phyloP scores from a whole-genome alignment of 768 basidiomycete species.

The Cystobasidium onofrii region DNA sequence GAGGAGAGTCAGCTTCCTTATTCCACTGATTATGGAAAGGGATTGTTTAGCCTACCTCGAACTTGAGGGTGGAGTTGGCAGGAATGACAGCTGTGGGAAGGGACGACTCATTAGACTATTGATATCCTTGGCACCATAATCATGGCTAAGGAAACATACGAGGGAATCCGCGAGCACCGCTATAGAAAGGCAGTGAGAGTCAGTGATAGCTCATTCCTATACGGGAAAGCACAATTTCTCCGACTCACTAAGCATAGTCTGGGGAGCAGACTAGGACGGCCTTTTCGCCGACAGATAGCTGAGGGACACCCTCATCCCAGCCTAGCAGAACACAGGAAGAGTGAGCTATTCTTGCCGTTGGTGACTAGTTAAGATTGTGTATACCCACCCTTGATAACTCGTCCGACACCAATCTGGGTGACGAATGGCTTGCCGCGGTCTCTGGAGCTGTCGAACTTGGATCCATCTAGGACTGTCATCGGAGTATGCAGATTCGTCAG shows the following conservation, averaged over 20 bases:
- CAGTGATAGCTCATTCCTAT: constrained; percentile 35
- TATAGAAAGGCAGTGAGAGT: constrained; percentile 55
- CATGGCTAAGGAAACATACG: constrained; percentile 39
- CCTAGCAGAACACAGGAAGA: constrained; percentile 47
- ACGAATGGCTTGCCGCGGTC: constrained; percentile 57
- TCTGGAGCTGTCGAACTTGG: constrained; percentile 43
- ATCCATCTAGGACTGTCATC: constrained; percentile 54
- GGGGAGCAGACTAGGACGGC: constrained; percentile 57
- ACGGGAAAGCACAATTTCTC: constrained; percentile 45
- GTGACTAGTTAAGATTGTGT: no score
- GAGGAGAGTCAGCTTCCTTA: no score
- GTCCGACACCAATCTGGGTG: constrained; percentile 60
- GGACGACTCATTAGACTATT: background rate
- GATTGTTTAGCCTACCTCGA: constrained; percentile 49
- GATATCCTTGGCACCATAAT: background rate
- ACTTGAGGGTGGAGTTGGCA: constrained; percentile 62
- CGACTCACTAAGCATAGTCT: constrained; percentile 55
- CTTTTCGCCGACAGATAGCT: constrained; percentile 69
- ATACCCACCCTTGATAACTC: constrained; percentile 58
- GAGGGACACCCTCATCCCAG: constrained; percentile 83
- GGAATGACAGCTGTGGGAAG: constrained; percentile 54
- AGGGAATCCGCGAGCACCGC: constrained; percentile 62
- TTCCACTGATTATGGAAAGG: background rate
- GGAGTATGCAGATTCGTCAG: no score
- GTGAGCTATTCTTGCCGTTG: background rate